Evolutionary conservation across 345 rosid genomes (phyloP).

Genomic region (Gossypium bickii): DNA sequence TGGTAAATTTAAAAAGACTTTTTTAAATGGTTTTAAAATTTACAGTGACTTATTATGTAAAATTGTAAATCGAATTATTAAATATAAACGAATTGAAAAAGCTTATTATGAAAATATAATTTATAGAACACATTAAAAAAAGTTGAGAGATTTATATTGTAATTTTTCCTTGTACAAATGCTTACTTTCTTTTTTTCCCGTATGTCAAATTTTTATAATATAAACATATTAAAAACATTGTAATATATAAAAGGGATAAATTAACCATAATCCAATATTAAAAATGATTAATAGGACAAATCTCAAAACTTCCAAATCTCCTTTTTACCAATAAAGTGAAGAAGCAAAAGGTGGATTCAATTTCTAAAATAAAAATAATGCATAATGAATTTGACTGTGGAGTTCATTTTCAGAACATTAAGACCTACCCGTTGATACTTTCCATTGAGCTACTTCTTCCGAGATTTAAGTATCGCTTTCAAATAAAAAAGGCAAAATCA

Average conservation of each 20-base stretch:
- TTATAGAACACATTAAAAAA: too few relatives aligned
- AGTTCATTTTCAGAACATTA: background rate
- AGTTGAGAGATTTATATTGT: too few relatives aligned
- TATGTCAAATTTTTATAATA: too few relatives aligned
- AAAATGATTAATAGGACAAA: background rate
- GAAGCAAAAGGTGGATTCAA: background rate
- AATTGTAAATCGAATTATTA: too few relatives aligned
- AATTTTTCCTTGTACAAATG: too few relatives aligned
- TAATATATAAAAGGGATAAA: background rate
- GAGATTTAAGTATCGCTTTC: background rate
- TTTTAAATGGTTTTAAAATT: too few relatives aligned
- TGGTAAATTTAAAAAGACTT: too few relatives aligned
- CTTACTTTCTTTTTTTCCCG: too few relatives aligned
- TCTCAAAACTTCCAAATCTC: background rate
- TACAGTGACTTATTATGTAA: too few relatives aligned
- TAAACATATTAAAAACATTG: background rate
- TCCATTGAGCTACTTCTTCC: background rate
- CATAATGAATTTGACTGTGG: background rate
- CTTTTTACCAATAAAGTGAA: background rate
- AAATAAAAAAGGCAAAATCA: background rate
- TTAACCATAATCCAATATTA: background rate
- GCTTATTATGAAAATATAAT: too few relatives aligned
- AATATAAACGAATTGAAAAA: too few relatives aligned
- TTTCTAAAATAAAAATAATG: background rate
- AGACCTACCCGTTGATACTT: background rate